These are phyloP conservation scores for Bruguiera parviflora DNA, from an alignment of 345 rosid species.

Conservation along the genomic window DNA sequence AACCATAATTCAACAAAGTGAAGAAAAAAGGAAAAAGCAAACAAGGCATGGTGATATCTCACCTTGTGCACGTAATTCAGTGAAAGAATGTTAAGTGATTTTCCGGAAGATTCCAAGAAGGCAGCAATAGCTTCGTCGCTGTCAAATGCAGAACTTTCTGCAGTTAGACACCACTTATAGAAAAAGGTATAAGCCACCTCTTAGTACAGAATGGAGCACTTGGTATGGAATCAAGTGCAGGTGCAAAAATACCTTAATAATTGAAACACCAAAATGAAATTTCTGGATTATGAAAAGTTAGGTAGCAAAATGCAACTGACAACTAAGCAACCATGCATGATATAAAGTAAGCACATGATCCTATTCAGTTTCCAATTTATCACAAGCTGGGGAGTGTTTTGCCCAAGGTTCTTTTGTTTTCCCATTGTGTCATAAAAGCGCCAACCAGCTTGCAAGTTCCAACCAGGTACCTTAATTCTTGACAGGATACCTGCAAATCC, in stretches of 20 bases:
- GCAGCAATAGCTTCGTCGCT: conserved; percentile 27
- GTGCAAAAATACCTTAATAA: too few relatives aligned
- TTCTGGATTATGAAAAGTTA: neutral
- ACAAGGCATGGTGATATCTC: neutral
- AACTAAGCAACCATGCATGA: too few relatives aligned
- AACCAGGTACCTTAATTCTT: too few relatives aligned
- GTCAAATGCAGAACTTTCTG: conserved; percentile 1
- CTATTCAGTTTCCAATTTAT: neutral
- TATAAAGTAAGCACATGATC: neutral
- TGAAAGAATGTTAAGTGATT: conserved; percentile 12
- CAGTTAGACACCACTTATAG: neutral
- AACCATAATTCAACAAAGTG: neutral
- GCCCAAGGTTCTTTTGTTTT: neutral
- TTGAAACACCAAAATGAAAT: too few relatives aligned
- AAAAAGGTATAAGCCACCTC: neutral
- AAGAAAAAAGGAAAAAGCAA: too few relatives aligned
- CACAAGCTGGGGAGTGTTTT: neutral
- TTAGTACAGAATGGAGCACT: neutral
- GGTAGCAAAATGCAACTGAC: neutral
- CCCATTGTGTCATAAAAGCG: neutral
- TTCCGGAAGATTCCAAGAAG: conserved; percentile 23
- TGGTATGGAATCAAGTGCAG: neutral
- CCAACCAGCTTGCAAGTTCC: too few relatives aligned
- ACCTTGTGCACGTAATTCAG: conserved; percentile 12
- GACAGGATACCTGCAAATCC: neutral